A percentile compares a stretch with the other conserved stretches of the same genome.
phyloP scores from a whole-genome alignment of 106 monocot species.

The Vanilla planifolia region DNA sequence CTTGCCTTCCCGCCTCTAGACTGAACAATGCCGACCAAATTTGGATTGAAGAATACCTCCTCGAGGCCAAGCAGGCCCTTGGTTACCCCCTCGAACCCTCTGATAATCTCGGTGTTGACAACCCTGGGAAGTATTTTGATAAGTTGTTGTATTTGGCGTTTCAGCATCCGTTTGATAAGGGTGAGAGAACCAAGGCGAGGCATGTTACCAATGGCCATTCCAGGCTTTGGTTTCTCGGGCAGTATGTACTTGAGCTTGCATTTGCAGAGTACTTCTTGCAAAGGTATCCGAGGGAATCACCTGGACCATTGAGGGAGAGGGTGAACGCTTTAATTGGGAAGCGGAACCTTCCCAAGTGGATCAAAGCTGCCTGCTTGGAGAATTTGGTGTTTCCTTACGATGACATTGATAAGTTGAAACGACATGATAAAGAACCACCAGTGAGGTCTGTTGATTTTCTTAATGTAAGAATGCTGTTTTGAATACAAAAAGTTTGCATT shows the following conservation, averaged over 20 bases:
- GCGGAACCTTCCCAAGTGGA: slow-evolving; percentile 74
- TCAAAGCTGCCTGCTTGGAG: slow-evolving; percentile 86
- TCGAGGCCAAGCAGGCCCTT: slow-evolving; percentile 95
- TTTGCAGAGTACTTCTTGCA: slow-evolving; percentile 85
- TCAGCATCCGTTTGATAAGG: slow-evolving; percentile 43
- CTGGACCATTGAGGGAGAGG: slow-evolving; percentile 89
- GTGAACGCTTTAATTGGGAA: slow-evolving; percentile 81
- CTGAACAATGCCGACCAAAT: slow-evolving; percentile 71
- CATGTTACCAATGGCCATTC: slow-evolving; percentile 92
- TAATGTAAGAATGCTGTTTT: not conserved
- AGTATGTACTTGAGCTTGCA: slow-evolving; percentile 80
- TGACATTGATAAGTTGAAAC: slow-evolving; percentile 82
- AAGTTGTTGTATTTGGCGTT: slow-evolving; percentile 79
- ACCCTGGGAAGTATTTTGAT: slow-evolving; percentile 86
- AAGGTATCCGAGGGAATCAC: slow-evolving; percentile 86
- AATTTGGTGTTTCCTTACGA: slow-evolving; percentile 94
- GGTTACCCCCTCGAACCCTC: slow-evolving; percentile 84
- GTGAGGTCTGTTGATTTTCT: slow-evolving; percentile 57
- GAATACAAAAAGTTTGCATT: not conserved
- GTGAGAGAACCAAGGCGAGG: slow-evolving; percentile 71
- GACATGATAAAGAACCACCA: slow-evolving; percentile 84
- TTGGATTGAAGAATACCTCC: slow-evolving; percentile 94
- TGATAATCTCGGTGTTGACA: slow-evolving; percentile 46
- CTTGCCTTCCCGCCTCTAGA: slow-evolving; percentile 73
- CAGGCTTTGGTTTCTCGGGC: slow-evolving; percentile 83